These are phyloP conservation scores for Metschnikowia henanensis DNA, from an alignment of 805 yeast genomes.

Conservation along the genomic window DNA sequence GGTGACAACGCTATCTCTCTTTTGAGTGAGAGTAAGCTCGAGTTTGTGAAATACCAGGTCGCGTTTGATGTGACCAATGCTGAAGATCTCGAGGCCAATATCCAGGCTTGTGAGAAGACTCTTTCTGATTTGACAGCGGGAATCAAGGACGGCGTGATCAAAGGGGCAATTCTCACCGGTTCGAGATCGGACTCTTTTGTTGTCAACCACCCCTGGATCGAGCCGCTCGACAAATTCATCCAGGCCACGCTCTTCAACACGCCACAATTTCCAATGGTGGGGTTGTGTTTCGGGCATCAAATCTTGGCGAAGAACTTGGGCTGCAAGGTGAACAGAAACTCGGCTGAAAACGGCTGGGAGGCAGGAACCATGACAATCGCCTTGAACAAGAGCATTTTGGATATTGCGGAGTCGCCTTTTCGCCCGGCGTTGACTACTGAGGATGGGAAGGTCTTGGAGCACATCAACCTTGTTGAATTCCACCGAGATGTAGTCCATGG, in stretches of 20 bases:
- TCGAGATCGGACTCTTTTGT: slow-evolving; percentile 50
- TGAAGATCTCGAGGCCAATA: slow-evolving; percentile 9
- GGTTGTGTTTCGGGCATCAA: slow-evolving; percentile 91
- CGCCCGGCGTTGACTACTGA: slow-evolving; percentile 36
- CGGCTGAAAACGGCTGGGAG: slow-evolving; percentile 65
- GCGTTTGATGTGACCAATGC: slow-evolving; percentile 20
- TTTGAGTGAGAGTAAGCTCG: slow-evolving; percentile 21
- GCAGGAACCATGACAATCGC: slow-evolving; percentile 55
- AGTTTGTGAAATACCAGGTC: slow-evolving; percentile 39
- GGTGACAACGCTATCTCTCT: slow-evolving; percentile 47
- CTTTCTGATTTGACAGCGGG: slow-evolving; percentile 23
- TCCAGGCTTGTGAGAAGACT: slow-evolving; percentile 10
- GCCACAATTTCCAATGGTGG: slow-evolving; percentile 50
- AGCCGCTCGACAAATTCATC: slow-evolving; percentile 36
- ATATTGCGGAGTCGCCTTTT: slow-evolving; percentile 26
- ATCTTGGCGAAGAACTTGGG: slow-evolving; percentile 68
- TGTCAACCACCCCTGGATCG: slow-evolving; percentile 41
- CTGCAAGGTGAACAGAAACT: slow-evolving; percentile 53
- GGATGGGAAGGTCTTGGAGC: slow-evolving; percentile 53
- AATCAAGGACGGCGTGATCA: slow-evolving; percentile 27
- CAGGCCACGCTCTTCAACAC: slow-evolving; percentile 16
- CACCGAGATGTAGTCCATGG: slow-evolving; percentile 42
- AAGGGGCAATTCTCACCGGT: slow-evolving; percentile 53
- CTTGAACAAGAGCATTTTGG: slow-evolving; percentile 42
- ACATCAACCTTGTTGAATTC: slow-evolving; percentile 36